These are phyloP conservation scores for Drosera spatulata DNA, from an alignment of 179 eudicot species.

Conservation along the genomic window DNA sequence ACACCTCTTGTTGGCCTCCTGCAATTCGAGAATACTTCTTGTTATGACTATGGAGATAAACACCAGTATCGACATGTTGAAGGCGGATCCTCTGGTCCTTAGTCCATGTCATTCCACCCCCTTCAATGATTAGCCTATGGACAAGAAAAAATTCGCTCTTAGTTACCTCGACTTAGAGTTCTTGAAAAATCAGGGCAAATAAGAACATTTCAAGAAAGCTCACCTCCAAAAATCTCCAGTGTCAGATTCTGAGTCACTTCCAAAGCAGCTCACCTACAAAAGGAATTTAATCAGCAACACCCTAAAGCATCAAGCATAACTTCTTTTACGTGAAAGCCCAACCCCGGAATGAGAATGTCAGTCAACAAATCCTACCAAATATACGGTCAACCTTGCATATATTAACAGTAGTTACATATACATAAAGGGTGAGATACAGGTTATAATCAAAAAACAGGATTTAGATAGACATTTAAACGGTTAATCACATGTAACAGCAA, in stretches of 20 bases:
- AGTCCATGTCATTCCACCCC: conserved; percentile 81
- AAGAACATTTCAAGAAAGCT: conserved; percentile 8
- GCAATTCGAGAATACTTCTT: conserved; percentile 88
- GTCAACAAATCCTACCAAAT: too few species aligned
- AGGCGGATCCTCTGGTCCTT: conserved; percentile 93
- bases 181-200: background rate
- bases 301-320: too few species aligned
- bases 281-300: background rate
- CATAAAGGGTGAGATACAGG: too few species aligned
- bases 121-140: conserved; percentile 78
- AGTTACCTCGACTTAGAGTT: background rate
- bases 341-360: too few species aligned
- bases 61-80: conserved; percentile 82
- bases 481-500: too few species aligned
- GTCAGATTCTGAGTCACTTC: conserved; percentile 68
- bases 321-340: too few species aligned
- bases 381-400: too few species aligned
- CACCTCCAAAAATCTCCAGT: conserved; percentile 97
- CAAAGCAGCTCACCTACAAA: conserved; percentile 88
- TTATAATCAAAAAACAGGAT: too few species aligned
- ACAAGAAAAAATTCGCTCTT: background rate
- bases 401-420: too few species aligned
- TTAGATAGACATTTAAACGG: too few species aligned
- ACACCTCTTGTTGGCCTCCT: conserved; percentile 98
- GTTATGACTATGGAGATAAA: conserved; percentile 93